Conservation (phyloP, 306 rosid species). For the Pyrus communis region DNA sequence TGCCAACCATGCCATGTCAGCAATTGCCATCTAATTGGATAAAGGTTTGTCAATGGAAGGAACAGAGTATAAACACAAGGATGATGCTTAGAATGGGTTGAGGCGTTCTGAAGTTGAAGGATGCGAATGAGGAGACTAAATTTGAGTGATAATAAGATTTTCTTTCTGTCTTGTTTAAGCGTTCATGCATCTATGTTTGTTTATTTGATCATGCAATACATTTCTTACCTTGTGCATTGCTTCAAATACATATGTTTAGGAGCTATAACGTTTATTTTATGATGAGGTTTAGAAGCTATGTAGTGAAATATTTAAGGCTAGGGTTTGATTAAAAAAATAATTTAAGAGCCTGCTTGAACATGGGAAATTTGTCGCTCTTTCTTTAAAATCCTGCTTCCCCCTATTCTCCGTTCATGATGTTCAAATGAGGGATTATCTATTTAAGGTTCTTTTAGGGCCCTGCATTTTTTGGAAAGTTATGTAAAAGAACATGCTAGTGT, state of each 20-base stretch:
- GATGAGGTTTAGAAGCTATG: not conserved
- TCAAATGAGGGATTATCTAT: not conserved
- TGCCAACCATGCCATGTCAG: not conserved
- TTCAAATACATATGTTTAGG: not conserved
- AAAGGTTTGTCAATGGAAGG: not conserved
- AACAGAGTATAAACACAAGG: not conserved
- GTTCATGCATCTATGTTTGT: not conserved
- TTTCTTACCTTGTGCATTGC: not conserved
- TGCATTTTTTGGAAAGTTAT: not conserved
- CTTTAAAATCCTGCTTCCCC: not conserved
- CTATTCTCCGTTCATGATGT: not conserved
- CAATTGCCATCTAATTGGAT: not conserved
- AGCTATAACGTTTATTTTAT: not conserved
- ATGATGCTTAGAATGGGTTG: not conserved
- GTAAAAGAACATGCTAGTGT: not conserved
- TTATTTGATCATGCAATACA: not conserved
- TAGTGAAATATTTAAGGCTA: not conserved
- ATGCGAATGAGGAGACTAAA: not conserved
- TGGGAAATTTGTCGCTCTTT: not conserved
- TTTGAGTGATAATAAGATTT: not conserved
- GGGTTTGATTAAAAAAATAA: not conserved
- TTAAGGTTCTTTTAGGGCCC: not conserved
- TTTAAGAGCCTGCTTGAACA: not conserved
- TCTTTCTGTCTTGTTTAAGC: too few species aligned
- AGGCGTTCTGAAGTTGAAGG: not conserved